phyloP scores from a whole-genome alignment of 139 green algal genomes.

The Tetraselmis chui region DNA sequence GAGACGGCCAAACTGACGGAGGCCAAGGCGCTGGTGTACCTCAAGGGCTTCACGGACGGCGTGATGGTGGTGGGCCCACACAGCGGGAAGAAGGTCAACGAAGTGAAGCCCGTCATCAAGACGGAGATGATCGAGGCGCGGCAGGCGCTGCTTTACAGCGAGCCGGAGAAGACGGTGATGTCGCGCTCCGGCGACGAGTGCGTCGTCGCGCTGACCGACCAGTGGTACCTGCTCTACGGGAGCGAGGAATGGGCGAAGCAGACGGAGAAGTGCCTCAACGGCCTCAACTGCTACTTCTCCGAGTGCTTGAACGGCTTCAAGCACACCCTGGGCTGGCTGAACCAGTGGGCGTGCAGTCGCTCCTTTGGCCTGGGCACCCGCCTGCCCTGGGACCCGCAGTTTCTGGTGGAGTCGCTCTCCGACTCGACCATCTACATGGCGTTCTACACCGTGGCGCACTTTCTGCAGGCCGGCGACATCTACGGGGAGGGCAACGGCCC shows the following conservation, averaged over 20 bases:
- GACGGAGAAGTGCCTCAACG: slow-evolving; percentile 13
- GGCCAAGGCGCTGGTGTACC: slow-evolving; percentile 90
- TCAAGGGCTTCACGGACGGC: slow-evolving; percentile 97
- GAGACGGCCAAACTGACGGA: slow-evolving; percentile 92
- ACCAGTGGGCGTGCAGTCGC: slow-evolving; percentile 93
- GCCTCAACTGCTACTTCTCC: slow-evolving; percentile 7
- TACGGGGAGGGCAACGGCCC: slow-evolving; percentile 53
- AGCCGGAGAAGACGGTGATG: slow-evolving; percentile 61
- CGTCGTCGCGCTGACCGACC: slow-evolving; percentile 96
- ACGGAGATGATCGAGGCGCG: slow-evolving; percentile 73
- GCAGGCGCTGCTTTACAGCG: slow-evolving; percentile 77
- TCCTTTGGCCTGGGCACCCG: slow-evolving; percentile 94
- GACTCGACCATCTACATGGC: slow-evolving; percentile 99
- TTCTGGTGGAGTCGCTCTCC: slow-evolving; percentile 94
- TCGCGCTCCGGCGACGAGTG: slow-evolving; percentile 89
- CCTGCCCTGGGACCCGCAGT: slow-evolving; percentile 92
- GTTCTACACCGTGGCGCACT: slow-evolving; percentile 93
- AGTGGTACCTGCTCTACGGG: slow-evolving; percentile 74
- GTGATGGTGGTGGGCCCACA: slow-evolving; percentile 82
- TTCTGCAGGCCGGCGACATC: slow-evolving; percentile 83
- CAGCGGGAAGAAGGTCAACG: slow-evolving; percentile 70
- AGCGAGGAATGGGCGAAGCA: slow-evolving; percentile 23
- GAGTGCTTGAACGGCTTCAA: slow-evolving; percentile 54
- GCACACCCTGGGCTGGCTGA: slow-evolving; percentile 86
- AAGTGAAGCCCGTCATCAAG: slow-evolving; percentile 85